Percentiles rank a stretch among this genome's conserved stretches.
These are phyloP conservation scores for Rhodocollybia butyracea DNA, from an alignment of 768 basidiomycete species.

Conservation along the genomic window DNA sequence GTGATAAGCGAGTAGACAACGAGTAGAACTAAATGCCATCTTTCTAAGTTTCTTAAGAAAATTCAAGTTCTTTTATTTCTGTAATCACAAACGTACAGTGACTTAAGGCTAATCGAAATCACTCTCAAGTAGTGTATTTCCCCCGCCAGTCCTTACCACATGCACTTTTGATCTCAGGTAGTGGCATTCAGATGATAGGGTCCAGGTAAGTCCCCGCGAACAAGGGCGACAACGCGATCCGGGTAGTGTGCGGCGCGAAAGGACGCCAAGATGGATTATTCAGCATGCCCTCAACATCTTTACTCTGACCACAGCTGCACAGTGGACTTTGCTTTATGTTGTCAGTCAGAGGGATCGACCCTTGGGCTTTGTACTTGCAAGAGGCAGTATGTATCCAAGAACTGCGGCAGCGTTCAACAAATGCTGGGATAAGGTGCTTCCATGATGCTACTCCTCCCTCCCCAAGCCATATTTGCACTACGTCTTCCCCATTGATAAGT, in stretches of 20 bases:
- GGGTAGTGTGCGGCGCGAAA: slow-evolving; percentile 32
- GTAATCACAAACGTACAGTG: no score
- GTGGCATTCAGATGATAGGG: slow-evolving; percentile 27
- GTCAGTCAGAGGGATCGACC: slow-evolving; percentile 27
- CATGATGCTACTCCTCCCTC: slow-evolving; percentile 30
- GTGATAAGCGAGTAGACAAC: no score
- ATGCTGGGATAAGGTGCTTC: slow-evolving; percentile 38
- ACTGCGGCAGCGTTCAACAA: no score
- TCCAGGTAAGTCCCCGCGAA: slow-evolving; percentile 45
- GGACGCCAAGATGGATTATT: slow-evolving; percentile 21
- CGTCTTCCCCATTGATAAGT: background rate
- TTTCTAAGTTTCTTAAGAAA: no score
- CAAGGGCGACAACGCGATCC: slow-evolving; percentile 38
- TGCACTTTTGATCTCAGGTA: slow-evolving; percentile 25
- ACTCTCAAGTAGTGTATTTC: no score
- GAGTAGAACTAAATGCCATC: no score
- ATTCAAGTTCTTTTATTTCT: no score
- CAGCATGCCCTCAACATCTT: slow-evolving; percentile 27
- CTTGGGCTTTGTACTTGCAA: slow-evolving; percentile 33
- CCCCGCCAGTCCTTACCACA: no score
- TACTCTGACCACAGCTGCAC: slow-evolving; percentile 38
- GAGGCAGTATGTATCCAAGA: slow-evolving; percentile 34
- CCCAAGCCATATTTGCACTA: slow-evolving; percentile 3
- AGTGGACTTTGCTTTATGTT: slow-evolving; percentile 29
- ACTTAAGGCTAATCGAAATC: no score